Evolutionary conservation across 495 filamentous ascomycete genomes (phyloP).

Genomic region (Hypoxylon trugodes): DNA sequence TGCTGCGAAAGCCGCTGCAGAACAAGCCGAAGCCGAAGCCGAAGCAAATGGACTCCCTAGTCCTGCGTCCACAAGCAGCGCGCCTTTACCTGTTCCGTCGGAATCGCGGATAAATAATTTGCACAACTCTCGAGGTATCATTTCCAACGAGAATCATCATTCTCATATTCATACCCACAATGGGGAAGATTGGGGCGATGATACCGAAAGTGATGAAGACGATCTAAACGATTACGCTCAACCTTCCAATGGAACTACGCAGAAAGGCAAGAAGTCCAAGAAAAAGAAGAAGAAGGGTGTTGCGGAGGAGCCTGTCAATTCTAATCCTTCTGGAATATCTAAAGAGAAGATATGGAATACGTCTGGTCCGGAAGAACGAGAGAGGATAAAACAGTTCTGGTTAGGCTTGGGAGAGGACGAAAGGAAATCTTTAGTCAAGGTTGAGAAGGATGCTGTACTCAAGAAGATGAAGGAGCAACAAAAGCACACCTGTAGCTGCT

Average conservation of each 20-base stretch:
- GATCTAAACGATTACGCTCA: slow-evolving; percentile 41
- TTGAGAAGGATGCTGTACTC: slow-evolving; percentile 97
- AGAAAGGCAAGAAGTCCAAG: slow-evolving; percentile 66
- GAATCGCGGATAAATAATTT: slow-evolving; percentile 41
- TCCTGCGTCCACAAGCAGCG: slow-evolving; percentile 46
- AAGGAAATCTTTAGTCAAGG: slow-evolving; percentile 90
- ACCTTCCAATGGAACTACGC: slow-evolving; percentile 34
- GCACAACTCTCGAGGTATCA: slow-evolving; percentile 32
- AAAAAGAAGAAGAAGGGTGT: slow-evolving; percentile 65
- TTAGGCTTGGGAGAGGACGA: slow-evolving; percentile 94
- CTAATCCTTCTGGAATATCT: slow-evolving; percentile 53
- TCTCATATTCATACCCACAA: slow-evolving; percentile 46
- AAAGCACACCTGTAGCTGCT: slow-evolving; percentile 98
- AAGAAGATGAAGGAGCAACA: slow-evolving; percentile 99
- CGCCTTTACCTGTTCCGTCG: slow-evolving; percentile 31
- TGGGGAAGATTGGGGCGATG: slow-evolving; percentile 57
- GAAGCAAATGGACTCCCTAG: slow-evolving; percentile 53
- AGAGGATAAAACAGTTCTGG: slow-evolving; percentile 99
- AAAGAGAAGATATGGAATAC: slow-evolving; percentile 98
- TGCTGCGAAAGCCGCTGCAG: slow-evolving; percentile 73
- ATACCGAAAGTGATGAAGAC: slow-evolving; percentile 55
- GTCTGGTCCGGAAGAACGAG: slow-evolving; percentile 88
- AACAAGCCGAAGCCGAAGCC: slow-evolving; percentile 41
- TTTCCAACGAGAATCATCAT: slow-evolving; percentile 7
- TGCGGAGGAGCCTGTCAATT: slow-evolving; percentile 22